Evolutionary conservation across 257 asterid genomes (phyloP), one percentile per base, ranked within the genome.

Genomic region (Lithospermum erythrorhizon): DNA sequence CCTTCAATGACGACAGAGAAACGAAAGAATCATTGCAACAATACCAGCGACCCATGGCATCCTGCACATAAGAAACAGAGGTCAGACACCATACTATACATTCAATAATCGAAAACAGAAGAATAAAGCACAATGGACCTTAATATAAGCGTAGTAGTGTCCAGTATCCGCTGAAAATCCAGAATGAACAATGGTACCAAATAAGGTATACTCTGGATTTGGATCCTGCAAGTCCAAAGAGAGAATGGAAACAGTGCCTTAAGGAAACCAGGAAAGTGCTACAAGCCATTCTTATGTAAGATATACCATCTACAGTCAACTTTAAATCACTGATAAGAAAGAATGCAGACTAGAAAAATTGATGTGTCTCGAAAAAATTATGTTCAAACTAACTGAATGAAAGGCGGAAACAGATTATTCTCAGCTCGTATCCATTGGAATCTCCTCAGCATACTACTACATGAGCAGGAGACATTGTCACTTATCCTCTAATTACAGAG

Each of bases 111-210:
- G 60, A 53, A 32, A 67, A 55, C 21, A 62, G 25, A 58, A 15
- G 59, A 65, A 63, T 59, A 70, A 59, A 62, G 53, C 49, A 30
- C 14, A 58, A 53, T 57, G 41, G 57, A 91, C 99, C 99, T 93
- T 93, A 73, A 93, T 85, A 72, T 89, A 93, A 67, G 99, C 95
- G 81, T 89, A 93, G 75, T 93, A 93, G 74, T 93, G 99, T 69
- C 99, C 99, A 68, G 97, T 86, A 81, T 89, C 95, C 29, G 96
- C 94, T 60, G 99, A 87, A 79, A 73, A 75, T 67, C 99, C 99
- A 67, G 99, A 89, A 74, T 93, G 99, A 52, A 93, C 96, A 72
- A 93, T 89, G 35, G 96, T 83, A 65, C 96, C 99, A 76, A 78
- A 93, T 65, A 93, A 97, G 63, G 72, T 82, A 70, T 93, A 93